Evolutionary conservation across 148 eudicot species (phyloP).

Genomic region (Mesembryanthemum crystallinum): DNA sequence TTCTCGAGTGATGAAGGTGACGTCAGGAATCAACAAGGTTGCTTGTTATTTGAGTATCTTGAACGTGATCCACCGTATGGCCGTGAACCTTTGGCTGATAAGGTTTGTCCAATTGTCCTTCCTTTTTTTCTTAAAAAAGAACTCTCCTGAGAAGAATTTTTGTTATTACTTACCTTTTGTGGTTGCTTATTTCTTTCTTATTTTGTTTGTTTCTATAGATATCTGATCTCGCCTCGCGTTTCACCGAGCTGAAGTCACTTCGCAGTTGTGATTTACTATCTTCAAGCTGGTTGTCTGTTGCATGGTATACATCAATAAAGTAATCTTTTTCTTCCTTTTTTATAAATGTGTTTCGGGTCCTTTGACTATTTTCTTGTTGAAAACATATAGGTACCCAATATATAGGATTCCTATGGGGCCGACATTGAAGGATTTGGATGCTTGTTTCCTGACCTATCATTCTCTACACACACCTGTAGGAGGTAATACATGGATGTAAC

Average conservation of each 20-base stretch:
- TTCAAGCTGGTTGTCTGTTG: conserved; percentile 88
- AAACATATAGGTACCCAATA: conserved; percentile 76
- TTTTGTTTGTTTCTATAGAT: conserved; percentile 41
- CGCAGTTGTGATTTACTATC: conserved; percentile 76
- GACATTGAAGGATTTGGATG: conserved; percentile 77
- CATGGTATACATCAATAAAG: conserved; percentile 53
- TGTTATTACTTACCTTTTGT: neutral
- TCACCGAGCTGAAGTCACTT: conserved; percentile 59
- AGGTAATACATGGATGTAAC: conserved; percentile 37
- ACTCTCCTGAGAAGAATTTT: neutral
- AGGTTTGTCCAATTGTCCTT: conserved; percentile 39
- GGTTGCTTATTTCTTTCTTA: neutral
- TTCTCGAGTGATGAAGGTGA: conserved; percentile 85
- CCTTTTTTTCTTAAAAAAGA: neutral
- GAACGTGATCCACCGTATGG: conserved; percentile 64
- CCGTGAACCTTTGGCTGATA: conserved; percentile 84
- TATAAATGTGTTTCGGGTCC: neutral
- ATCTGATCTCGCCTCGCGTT: conserved; percentile 55
- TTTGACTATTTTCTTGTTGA: neutral
- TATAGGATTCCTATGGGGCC: conserved; percentile 90
- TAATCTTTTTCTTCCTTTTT: neutral
- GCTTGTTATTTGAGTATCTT: conserved; percentile 63
- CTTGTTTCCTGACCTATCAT: conserved; percentile 90
- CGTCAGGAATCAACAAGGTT: conserved; percentile 43
- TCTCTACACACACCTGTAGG: conserved; percentile 54